These are phyloP conservation scores for Detonula confervacea DNA, from an alignment of 352 stramenopile species.

Conservation along the genomic window DNA sequence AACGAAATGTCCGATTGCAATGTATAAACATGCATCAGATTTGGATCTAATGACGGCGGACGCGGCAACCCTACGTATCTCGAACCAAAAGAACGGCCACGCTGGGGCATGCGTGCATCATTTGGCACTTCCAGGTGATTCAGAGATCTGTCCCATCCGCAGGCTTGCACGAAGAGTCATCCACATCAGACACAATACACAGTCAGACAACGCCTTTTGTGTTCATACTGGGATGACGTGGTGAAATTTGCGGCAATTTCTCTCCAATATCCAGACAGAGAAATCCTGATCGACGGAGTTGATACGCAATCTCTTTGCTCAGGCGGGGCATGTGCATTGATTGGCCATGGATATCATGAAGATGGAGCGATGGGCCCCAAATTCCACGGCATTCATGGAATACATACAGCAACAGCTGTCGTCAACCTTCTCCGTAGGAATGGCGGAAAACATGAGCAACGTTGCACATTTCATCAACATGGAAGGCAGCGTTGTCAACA, in stretches of 20 bases:
- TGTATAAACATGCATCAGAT: neutral
- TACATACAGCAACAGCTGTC: conserved; percentile 1
- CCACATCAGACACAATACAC: neutral
- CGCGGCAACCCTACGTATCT: neutral
- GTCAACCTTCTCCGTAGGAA: neutral
- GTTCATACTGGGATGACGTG: conserved; percentile 1
- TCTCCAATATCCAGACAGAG: neutral
- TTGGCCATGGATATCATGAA: neutral
- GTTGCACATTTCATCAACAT: conserved; percentile 1
- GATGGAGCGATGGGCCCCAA: conserved; percentile 4
- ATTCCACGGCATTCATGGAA: neutral
- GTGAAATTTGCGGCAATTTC: neutral
- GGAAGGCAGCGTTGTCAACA: neutral
- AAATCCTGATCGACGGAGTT: neutral
- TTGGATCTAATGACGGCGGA: neutral
- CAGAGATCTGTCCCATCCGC: neutral
- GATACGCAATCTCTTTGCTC: conserved; percentile 7
- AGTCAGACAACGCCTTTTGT: neutral
- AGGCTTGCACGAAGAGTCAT: neutral
- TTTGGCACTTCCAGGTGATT: neutral
- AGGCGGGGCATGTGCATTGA: conserved; percentile 1
- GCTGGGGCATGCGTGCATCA: neutral
- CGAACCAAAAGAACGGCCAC: conserved; percentile 14
- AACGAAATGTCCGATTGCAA: too few species aligned
- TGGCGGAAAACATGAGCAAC: neutral